Evolutionary conservation across 2,329 filamentous ascomycete genomes (phyloP), one percentile per base, ranked within the genome.

Genomic region (Ambrosiella cleistominuta): DNA sequence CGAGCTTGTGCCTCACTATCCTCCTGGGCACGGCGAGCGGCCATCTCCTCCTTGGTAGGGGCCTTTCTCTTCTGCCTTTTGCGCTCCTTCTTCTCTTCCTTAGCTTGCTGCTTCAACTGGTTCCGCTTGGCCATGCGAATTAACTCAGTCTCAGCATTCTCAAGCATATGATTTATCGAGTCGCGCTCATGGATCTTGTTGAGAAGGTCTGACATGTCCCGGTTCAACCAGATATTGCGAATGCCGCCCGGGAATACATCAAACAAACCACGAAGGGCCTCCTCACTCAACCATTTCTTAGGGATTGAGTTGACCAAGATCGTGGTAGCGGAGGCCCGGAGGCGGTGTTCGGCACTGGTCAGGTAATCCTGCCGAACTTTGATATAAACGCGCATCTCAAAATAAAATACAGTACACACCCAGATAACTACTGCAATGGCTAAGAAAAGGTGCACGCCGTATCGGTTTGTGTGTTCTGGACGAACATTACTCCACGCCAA

Each of bases 221-320:
- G 81, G 61, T 96, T 98, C 64, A 98, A 83, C 90, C 91, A 98
- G 52, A 98, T 86, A 64, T 97, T 97, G 61, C 88, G 81, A 66
- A 98, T 85, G 37, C 93, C 93, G 17, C 93, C 93, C 0, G 93
- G 93, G 64, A 96, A 97, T 1, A 97, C 90, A 67, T 98, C 93
- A 65, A 94, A 98, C 0, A 98, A 75, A 0, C 85, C 85, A 60
- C 82, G 78, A 3, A 98, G 76, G 0, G 88, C 87, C 50, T 95
- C 83, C 54, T 88, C 79, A 1, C 80, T 88, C 7, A 95, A 80
- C 93, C 93, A 98, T 66, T 94, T 95, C 45, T 79, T 74, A 1
- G 93, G 93, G 56, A 98, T 95, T 9, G 85, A 85, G 62, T 85
- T 93, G 56, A 98, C 89, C 5, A 98, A 76, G 52, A 98, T 91